phyloP scores from a whole-genome alignment of 495 filamentous ascomycete genomes.

The Aspergillus taichungensis region DNA sequence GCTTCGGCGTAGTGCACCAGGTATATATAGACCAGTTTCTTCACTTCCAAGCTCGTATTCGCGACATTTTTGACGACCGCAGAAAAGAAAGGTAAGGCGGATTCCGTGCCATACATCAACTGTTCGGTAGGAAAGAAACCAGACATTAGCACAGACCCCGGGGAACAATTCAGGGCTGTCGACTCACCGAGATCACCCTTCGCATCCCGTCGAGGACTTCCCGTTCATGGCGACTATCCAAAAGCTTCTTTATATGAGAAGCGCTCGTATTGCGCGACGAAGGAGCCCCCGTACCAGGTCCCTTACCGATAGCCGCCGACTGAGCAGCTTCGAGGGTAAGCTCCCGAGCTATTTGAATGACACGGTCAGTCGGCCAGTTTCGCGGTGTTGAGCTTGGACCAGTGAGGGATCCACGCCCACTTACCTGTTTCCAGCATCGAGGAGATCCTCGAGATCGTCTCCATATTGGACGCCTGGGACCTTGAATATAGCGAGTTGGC shows the following conservation, averaged over 20 bases:
- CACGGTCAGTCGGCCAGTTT: slow-evolving; percentile 14
- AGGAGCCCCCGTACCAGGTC: slow-evolving; percentile 26
- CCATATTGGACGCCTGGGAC: slow-evolving; percentile 49
- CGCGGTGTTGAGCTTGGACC: background rate
- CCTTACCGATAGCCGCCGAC: slow-evolving; percentile 50
- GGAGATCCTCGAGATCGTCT: slow-evolving; percentile 93
- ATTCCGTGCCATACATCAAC: slow-evolving; percentile 88
- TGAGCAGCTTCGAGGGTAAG: slow-evolving; percentile 94
- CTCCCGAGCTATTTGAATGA: slow-evolving; percentile 63
- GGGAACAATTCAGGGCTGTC: slow-evolving; percentile 2
- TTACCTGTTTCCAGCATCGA: slow-evolving; percentile 86
- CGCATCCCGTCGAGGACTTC: slow-evolving; percentile 89
- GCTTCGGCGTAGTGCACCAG: slow-evolving; percentile 91
- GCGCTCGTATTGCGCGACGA: slow-evolving; percentile 39
- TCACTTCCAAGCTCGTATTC: slow-evolving; percentile 81
- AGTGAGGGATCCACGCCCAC: slow-evolving; percentile 5
- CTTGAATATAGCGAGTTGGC: slow-evolving; percentile 2
- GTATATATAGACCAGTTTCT: slow-evolving; percentile 97
- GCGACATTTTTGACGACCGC: slow-evolving; percentile 95
- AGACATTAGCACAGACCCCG: slow-evolving; percentile 14
- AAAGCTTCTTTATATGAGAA: slow-evolving; percentile 78
- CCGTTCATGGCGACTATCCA: slow-evolving; percentile 88
- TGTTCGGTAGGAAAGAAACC: slow-evolving; percentile 20
- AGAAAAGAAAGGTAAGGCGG: slow-evolving; percentile 81
- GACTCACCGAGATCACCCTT: slow-evolving; percentile 74